A percentile compares a stretch with the other conserved stretches of the same genome.
Conservation (phyloP, 768 basidiomycete genomes). For the Crepidotus variabilis region DNA sequence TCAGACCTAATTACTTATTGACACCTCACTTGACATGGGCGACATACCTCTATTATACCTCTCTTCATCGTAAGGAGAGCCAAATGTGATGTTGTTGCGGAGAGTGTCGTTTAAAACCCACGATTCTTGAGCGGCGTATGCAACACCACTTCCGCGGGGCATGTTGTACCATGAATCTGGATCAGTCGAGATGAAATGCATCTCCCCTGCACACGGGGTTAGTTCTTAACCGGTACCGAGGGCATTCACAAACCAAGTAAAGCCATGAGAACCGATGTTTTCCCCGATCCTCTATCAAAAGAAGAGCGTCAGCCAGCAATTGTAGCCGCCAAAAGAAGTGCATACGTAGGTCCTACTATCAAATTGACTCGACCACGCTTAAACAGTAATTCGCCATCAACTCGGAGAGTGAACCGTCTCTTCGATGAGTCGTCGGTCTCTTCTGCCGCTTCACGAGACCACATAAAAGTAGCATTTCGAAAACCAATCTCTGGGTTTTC, state of each 20-base stretch:
- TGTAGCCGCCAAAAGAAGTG: constrained; percentile 10
- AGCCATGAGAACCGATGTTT: constrained; percentile 1
- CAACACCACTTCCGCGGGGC: constrained; percentile 41
- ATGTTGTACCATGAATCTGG: constrained; percentile 42
- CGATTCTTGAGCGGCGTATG: constrained; percentile 80
- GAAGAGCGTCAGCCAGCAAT: no score
- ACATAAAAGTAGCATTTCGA: constrained; percentile 46
- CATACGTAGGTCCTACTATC: constrained; percentile 48
- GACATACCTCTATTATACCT: constrained; percentile 58
- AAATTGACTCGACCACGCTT: constrained; percentile 47
- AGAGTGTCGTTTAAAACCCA: constrained; percentile 86
- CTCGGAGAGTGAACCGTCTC: constrained; percentile 44
- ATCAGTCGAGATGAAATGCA: constrained; percentile 54
- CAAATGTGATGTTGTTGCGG: constrained; percentile 80
- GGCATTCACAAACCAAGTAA: neutral
- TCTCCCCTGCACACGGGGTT: constrained; percentile 39
- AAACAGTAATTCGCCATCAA: constrained; percentile 53
- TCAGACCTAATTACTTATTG: neutral
- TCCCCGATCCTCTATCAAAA: neutral
- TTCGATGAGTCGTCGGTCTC: constrained; percentile 22
- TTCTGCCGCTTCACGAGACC: constrained; percentile 36
- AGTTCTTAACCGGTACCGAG: neutral
- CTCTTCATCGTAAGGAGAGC: constrained; percentile 68
- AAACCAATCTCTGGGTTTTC: constrained; percentile 34
- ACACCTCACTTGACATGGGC: neutral